These are phyloP conservation scores for Dryas octopetala DNA, from an alignment of 306 rosid species.

Conservation along the genomic window DNA sequence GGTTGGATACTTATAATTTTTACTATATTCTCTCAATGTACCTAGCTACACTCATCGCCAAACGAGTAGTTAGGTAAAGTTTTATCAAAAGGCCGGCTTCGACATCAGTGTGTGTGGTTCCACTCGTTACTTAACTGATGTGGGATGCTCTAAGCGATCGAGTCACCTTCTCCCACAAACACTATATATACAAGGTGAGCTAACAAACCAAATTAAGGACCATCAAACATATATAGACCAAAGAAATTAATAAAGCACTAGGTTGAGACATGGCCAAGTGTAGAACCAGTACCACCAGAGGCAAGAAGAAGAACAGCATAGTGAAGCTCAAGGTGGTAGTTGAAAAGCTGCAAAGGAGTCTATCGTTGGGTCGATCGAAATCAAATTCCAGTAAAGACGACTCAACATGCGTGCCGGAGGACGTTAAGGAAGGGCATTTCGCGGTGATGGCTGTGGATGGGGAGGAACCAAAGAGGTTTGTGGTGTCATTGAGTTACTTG, in stretches of 20 bases:
- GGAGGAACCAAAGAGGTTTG: constrained; percentile 56
- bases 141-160: too few species aligned
- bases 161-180: too few species aligned
- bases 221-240: background rate
- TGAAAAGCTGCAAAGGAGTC: constrained; percentile 62
- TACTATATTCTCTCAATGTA: too few species aligned
- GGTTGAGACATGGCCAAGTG: constrained; percentile 40
- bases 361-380: constrained; percentile 34
- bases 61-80: too few species aligned
- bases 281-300: constrained; percentile 11
- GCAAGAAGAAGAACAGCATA: constrained; percentile 48
- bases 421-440: constrained; percentile 86
- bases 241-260: too few species aligned
- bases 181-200: background rate
- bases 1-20: too few species aligned
- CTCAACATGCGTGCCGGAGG: constrained; percentile 50
- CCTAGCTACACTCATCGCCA: too few species aligned
- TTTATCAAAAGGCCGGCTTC: too few species aligned
- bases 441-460: constrained; percentile 64
- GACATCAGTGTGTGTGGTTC: too few species aligned
- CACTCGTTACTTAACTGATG: too few species aligned
- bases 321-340: constrained; percentile 54
- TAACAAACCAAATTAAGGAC: background rate
- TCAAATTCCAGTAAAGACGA: constrained; percentile 3
- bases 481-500: constrained; percentile 65